A percentile compares a stretch with the other conserved stretches of the same genome.
phyloP scores from a whole-genome alignment of 2,329 filamentous ascomycete species.

The Zelopaecilomyces penicillatus region DNA sequence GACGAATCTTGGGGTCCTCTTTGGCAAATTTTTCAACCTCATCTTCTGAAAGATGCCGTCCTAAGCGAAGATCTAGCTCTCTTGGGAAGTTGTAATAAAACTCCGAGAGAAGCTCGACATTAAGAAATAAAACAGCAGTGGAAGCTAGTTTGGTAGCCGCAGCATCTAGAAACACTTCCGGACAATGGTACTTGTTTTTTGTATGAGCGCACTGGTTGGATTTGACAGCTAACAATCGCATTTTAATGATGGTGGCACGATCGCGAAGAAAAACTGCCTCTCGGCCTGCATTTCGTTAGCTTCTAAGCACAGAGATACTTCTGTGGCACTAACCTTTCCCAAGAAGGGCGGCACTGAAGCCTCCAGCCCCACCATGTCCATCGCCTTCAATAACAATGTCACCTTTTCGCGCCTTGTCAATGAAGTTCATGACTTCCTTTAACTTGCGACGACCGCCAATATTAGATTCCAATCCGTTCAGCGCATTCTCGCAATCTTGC shows the following conservation, averaged over 20 bases:
- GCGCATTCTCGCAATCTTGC: conserved; percentile 69
- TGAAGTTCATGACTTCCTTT: conserved; percentile 80
- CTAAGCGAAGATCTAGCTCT: conserved; percentile 79
- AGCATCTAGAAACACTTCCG: conserved; percentile 95
- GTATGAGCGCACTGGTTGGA: conserved; percentile 78
- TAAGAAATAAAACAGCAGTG: conserved; percentile 92
- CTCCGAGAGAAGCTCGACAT: conserved; percentile 91
- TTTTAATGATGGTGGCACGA: conserved; percentile 79
- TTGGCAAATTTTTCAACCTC: conserved; percentile 86
- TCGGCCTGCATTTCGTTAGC: conserved; percentile 51
- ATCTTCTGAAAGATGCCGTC: conserved; percentile 66
- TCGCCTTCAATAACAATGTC: conserved; percentile 81
- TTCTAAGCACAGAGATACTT: background rate
- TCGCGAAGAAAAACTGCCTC: conserved; percentile 93
- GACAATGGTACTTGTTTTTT: conserved; percentile 93
- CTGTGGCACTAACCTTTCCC: conserved; percentile 54
- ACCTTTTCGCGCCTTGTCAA: conserved; percentile 82
- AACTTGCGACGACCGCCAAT: conserved; percentile 80
- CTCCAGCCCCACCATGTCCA: conserved; percentile 75
- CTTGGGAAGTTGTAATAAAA: conserved; percentile 98
- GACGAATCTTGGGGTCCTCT: conserved; percentile 82
- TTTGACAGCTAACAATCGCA: conserved; percentile 80
- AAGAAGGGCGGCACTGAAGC: conserved; percentile 84
- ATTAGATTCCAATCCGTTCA: conserved; percentile 64
- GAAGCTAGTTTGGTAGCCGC: conserved; percentile 91